phyloP scores from a whole-genome alignment of 192 early-diverging fungal genomes.

The Linnemannia elongata region DNA sequence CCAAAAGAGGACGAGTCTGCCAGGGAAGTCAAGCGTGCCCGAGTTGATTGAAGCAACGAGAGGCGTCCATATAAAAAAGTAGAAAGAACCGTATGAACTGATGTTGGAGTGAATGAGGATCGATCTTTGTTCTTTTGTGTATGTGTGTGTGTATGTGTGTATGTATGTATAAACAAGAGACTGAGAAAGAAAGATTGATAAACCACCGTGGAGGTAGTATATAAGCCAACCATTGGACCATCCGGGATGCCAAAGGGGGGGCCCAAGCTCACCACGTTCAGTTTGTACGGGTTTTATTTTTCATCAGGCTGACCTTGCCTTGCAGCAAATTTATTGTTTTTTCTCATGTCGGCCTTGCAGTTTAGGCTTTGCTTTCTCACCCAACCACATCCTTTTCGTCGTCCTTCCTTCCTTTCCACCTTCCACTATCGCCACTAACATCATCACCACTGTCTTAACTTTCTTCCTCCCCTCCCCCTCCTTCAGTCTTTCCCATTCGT shows the following conservation, averaged over 20 bases:
- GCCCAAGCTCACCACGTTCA: background rate
- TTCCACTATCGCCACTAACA: no score
- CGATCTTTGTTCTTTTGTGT: background rate
- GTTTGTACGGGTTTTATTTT: background rate
- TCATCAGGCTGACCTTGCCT: no score
- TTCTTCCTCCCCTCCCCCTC: background rate
- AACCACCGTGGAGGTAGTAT: background rate
- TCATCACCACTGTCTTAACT: background rate
- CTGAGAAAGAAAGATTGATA: background rate
- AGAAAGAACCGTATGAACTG: background rate
- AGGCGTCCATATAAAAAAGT: background rate
- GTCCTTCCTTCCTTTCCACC: background rate
- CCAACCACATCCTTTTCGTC: background rate
- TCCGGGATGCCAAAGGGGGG: background rate
- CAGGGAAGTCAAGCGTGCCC: background rate
- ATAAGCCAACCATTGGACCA: background rate
- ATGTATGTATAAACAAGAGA: background rate
- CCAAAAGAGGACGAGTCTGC: background rate
- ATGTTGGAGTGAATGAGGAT: background rate
- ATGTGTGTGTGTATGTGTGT: background rate
- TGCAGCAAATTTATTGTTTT: background rate
- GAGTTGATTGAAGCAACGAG: background rate
- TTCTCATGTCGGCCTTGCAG: background rate
- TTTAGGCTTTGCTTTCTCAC: no score
- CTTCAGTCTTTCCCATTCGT: background rate